Percentiles rank a stretch among this genome's conserved stretches.
These are phyloP conservation scores for Curvularia verruculosa DNA, from an alignment of 2,329 filamentous ascomycete species.

Conservation along the genomic window DNA sequence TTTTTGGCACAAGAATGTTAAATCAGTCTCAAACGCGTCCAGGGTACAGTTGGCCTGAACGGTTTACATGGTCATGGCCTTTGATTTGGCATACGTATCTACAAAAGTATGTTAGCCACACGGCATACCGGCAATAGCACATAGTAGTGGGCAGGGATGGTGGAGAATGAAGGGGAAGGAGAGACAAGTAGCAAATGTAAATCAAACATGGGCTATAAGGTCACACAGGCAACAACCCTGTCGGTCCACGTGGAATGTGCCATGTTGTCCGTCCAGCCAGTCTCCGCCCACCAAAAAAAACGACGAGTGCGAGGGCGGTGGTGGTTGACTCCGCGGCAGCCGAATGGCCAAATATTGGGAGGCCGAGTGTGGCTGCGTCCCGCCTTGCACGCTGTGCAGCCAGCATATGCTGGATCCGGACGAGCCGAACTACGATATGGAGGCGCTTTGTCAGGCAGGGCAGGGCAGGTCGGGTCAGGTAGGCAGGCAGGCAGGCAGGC, in stretches of 20 bases:
- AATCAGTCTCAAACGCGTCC: constrained; percentile 10
- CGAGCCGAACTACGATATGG: constrained; percentile 19
- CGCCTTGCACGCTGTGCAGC: constrained; percentile 13
- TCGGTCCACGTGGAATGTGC: constrained; percentile 37
- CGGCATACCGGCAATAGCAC: constrained; percentile 21
- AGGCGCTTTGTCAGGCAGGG: neutral
- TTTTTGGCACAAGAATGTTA: neutral
- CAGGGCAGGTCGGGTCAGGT: too few species aligned
- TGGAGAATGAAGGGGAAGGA: neutral
- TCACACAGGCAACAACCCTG: constrained; percentile 33
- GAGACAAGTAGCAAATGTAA: constrained; percentile 18
- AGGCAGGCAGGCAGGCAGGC: too few species aligned
- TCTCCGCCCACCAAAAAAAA: constrained; percentile 32
- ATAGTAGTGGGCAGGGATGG: constrained; percentile 1
- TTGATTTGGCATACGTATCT: constrained; percentile 21
- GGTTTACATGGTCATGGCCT: constrained; percentile 1
- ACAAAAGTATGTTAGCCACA: constrained; percentile 17
- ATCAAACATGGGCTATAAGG: constrained; percentile 29
- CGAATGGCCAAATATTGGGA: constrained; percentile 23
- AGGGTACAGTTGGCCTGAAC: constrained; percentile 5
- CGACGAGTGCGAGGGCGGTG: constrained; percentile 2
- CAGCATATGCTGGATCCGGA: constrained; percentile 26
- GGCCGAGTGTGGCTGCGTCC: constrained; percentile 23
- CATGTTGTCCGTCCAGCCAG: too few species aligned
- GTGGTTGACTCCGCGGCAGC: constrained; percentile 20